These are phyloP conservation scores for Primulina eburnea DNA, from an alignment of 257 asterid species.

Conservation along the genomic window DNA sequence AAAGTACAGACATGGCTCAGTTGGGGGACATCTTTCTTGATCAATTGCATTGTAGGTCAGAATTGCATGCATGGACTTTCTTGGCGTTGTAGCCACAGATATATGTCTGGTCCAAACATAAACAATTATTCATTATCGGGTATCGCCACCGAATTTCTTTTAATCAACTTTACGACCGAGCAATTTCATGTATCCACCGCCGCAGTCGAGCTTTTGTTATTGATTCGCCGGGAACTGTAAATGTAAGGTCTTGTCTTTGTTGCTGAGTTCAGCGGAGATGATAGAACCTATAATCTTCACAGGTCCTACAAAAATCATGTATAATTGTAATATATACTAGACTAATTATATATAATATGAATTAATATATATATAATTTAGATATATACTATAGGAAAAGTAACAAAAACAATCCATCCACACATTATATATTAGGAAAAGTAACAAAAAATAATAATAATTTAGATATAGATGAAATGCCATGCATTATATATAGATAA, in stretches of 20 bases:
- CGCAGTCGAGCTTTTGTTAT: slow-evolving; percentile 97
- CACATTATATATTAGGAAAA: no score
- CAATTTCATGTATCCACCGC: slow-evolving; percentile 99
- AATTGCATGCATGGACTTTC: slow-evolving; percentile 73
- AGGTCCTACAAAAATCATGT: slow-evolving; percentile 69
- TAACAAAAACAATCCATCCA: no score
- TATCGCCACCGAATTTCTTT: slow-evolving; percentile 88
- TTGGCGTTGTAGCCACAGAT: slow-evolving; percentile 84
- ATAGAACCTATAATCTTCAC: slow-evolving; percentile 66
- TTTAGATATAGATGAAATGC: no score
- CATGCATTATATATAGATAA: no score
- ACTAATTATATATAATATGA: no score
- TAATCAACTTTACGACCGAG: slow-evolving; percentile 83
- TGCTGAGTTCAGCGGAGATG: slow-evolving; percentile 92
- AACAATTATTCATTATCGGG: slow-evolving; percentile 28
- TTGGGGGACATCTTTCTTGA: slow-evolving; percentile 89
- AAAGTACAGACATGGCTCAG: slow-evolving; percentile 90
- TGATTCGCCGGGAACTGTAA: slow-evolving; percentile 94
- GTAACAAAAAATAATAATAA: no score
- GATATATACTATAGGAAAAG: no score
- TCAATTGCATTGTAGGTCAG: slow-evolving; percentile 67
- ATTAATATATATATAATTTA: no score
- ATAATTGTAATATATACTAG: no score
- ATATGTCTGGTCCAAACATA: slow-evolving; percentile 99
- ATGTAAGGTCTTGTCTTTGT: slow-evolving; percentile 78